A percentile compares a stretch with the other conserved stretches of the same genome.
phyloP scores from a whole-genome alignment of 1,139 yeast genomes.

The Tardiomyces blankii region DNA sequence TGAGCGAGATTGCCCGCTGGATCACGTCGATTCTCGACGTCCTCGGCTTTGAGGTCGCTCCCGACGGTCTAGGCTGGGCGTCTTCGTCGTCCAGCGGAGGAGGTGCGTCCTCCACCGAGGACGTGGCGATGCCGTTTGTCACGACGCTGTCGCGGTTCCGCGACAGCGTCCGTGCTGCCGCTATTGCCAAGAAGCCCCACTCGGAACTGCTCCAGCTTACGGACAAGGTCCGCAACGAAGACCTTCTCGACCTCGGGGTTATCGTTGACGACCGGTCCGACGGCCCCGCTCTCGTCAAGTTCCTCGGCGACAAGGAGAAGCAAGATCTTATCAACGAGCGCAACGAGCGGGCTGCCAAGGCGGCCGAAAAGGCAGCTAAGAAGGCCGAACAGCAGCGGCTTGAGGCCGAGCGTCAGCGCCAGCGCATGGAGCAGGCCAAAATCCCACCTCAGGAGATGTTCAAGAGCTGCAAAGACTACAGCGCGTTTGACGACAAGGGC shows the following conservation, averaged over 20 bases:
- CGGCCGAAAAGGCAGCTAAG: slow-evolving; percentile 37
- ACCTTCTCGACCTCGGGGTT: slow-evolving; percentile 63
- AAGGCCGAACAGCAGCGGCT: slow-evolving; percentile 23
- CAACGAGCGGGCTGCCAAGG: slow-evolving; percentile 47
- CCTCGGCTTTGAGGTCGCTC: slow-evolving; percentile 64
- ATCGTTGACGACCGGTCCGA: slow-evolving; percentile 82
- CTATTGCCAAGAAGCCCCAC: slow-evolving; percentile 53
- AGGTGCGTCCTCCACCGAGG: slow-evolving; percentile 45
- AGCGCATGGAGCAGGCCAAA: slow-evolving; percentile 62
- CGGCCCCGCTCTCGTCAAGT: slow-evolving; percentile 67
- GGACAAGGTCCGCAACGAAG: slow-evolving; percentile 50
- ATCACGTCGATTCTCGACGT: slow-evolving; percentile 57
- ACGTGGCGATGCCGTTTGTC: slow-evolving; percentile 65
- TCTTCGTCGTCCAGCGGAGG: slow-evolving; percentile 23
- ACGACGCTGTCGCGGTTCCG: slow-evolving; percentile 70
- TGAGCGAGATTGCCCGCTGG: slow-evolving; percentile 54
- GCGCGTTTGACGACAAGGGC: slow-evolving; percentile 79
- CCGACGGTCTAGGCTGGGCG: slow-evolving; percentile 73
- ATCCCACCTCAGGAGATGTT: slow-evolving; percentile 65
- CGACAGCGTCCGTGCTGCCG: slow-evolving; percentile 63
- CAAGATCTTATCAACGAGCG: slow-evolving; percentile 49
- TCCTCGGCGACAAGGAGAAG: slow-evolving; percentile 59
- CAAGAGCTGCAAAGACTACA: slow-evolving; percentile 38
- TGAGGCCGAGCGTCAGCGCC: slow-evolving; percentile 45
- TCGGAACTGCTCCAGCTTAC: slow-evolving; percentile 45